A percentile compares a stretch with the other conserved stretches of the same genome.
phyloP scores from a whole-genome alignment of 164 flowering plant genomes.

The Buxus sempervirens region DNA sequence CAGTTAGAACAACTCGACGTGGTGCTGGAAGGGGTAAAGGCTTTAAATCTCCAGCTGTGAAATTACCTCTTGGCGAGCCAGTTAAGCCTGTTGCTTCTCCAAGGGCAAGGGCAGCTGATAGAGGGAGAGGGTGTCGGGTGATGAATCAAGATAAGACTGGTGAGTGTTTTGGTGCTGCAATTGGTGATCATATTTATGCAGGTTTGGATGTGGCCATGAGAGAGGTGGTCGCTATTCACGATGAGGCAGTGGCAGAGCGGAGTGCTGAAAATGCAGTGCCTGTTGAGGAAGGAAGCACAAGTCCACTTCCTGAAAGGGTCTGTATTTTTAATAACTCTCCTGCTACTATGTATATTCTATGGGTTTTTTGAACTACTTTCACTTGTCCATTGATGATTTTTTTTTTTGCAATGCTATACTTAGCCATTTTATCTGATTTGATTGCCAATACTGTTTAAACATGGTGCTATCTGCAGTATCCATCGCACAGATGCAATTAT shows the following conservation, averaged over 20 bases:
- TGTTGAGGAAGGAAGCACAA: slow-evolving; percentile 35
- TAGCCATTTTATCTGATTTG: not conserved
- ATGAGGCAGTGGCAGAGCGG: slow-evolving; percentile 26
- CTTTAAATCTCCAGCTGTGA: slow-evolving; percentile 13
- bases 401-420: not conserved
- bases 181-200: slow-evolving; percentile 14
- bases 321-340: not conserved
- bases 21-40: slow-evolving; percentile 30
- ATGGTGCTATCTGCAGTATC: too few species aligned
- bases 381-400: not conserved
- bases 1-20: slow-evolving; percentile 20
- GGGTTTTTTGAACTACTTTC: not conserved
- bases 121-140: slow-evolving; percentile 29
- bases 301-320: slow-evolving; percentile 50
- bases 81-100: slow-evolving; percentile 13
- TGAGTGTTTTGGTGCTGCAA: slow-evolving; percentile 22
- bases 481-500: not conserved
- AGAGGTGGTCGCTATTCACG: slow-evolving; percentile 23
- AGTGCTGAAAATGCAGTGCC: slow-evolving; percentile 30
- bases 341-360: not conserved
- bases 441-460: not conserved
- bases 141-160: slow-evolving; percentile 29
- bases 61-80: slow-evolving; percentile 12
- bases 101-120: slow-evolving; percentile 26
- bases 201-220: slow-evolving; percentile 19